These are phyloP conservation scores for Nephelium lappaceum DNA, from an alignment of 345 rosid genomes.

Conservation along the genomic window DNA sequence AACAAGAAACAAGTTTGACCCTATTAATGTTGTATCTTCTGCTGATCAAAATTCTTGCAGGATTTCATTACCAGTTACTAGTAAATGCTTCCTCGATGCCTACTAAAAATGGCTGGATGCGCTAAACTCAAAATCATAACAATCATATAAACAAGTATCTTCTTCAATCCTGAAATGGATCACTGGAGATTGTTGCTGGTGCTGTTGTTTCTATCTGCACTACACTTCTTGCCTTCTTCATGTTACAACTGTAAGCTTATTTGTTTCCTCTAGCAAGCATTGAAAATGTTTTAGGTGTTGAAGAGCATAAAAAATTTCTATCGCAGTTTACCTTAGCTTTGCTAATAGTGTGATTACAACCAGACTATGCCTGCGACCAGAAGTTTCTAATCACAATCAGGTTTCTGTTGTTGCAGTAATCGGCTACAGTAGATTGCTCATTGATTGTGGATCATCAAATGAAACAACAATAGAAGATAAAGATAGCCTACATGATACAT, in stretches of 20 bases:
- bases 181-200: background rate
- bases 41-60: background rate
- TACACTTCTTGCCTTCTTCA: background rate
- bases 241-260: background rate
- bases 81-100: background rate
- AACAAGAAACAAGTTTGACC: background rate
- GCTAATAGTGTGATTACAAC: too few species aligned
- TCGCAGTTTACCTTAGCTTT: too few species aligned
- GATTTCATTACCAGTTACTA: background rate
- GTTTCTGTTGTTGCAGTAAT: background rate
- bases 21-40: background rate
- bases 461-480: background rate
- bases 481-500: background rate
- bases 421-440: background rate
- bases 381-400: background rate
- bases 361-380: too few species aligned
- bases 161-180: background rate
- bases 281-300: background rate
- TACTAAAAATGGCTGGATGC: background rate
- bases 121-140: background rate
- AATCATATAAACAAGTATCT: background rate
- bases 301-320: background rate
- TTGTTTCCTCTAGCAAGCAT: background rate
- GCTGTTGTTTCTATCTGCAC: background rate
- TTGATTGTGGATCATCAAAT: constrained; percentile 24